A percentile compares a stretch with the other conserved stretches of the same genome.
Conservation (phyloP, 495 filamentous ascomycete species). For the Oleoguttula mirabilis region DNA sequence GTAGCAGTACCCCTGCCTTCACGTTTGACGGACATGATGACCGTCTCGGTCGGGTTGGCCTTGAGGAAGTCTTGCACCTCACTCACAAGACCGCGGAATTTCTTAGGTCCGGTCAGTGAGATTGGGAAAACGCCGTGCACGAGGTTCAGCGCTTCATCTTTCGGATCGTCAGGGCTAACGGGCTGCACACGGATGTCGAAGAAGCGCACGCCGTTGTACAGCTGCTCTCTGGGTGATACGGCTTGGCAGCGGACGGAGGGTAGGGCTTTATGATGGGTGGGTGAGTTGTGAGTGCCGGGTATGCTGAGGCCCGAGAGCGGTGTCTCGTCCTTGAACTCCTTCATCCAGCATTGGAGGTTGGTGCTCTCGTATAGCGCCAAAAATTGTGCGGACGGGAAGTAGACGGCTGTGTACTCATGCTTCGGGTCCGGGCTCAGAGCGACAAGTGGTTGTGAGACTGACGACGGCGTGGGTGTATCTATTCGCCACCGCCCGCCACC, state of each 20-base stretch:
- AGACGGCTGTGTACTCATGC: slow-evolving; percentile 59
- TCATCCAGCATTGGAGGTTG: slow-evolving; percentile 71
- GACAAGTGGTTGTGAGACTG: slow-evolving; percentile 44
- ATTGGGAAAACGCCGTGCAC: slow-evolving; percentile 71
- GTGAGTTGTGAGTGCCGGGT: slow-evolving; percentile 91
- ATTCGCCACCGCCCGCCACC: slow-evolving; percentile 46
- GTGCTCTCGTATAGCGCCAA: slow-evolving; percentile 68
- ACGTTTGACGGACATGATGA: slow-evolving; percentile 83
- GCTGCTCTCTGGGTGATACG: slow-evolving; percentile 59
- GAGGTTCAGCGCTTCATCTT: slow-evolving; percentile 47
- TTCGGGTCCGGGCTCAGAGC: slow-evolving; percentile 43
- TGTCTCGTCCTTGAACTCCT: slow-evolving; percentile 49
- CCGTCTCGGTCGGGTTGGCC: slow-evolving; percentile 60
- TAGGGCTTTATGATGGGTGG: slow-evolving; percentile 68
- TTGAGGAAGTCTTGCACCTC: slow-evolving; percentile 64
- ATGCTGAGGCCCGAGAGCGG: slow-evolving; percentile 75
- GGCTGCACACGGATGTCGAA: slow-evolving; percentile 78
- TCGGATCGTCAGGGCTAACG: slow-evolving; percentile 41
- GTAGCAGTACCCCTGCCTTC: slow-evolving; percentile 73
- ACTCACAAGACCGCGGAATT: slow-evolving; percentile 59
- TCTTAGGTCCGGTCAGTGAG: slow-evolving; percentile 52
- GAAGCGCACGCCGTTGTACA: slow-evolving; percentile 86
- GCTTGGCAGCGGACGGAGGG: slow-evolving; percentile 92
- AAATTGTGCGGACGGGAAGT: slow-evolving; percentile 47
- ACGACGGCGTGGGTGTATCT: slow-evolving; percentile 45